phyloP scores from a whole-genome alignment of 2,329 filamentous ascomycete genomes.

The Ciborinia camelliae region DNA sequence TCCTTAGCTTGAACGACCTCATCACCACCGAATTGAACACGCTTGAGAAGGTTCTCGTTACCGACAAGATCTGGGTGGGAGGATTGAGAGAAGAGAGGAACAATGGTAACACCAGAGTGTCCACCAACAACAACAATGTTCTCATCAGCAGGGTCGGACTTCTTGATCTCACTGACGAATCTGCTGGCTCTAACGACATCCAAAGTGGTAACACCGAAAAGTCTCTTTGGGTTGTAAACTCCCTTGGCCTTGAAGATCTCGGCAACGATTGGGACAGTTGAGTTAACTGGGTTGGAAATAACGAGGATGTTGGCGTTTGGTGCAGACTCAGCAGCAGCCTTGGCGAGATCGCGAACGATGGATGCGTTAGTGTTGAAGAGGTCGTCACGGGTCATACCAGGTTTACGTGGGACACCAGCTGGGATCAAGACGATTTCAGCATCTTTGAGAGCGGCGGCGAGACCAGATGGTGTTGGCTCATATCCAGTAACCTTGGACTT shows the following conservation, averaged over 20 bases:
- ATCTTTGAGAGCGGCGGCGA: constrained; percentile 84
- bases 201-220: constrained; percentile 98
- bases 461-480: constrained; percentile 80
- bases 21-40: constrained; percentile 98
- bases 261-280: constrained; percentile 93
- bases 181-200: constrained; percentile 98
- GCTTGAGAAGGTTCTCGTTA: constrained; percentile 71
- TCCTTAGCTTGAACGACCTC: constrained; percentile 99
- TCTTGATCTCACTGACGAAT: constrained; percentile 90
- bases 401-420: constrained; percentile 98
- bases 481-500: constrained; percentile 83
- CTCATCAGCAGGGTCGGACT: constrained; percentile 85
- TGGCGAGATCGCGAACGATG: constrained; percentile 91
- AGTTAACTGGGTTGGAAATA: constrained; percentile 99
- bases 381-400: constrained; percentile 98
- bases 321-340: constrained; percentile 80
- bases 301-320: constrained; percentile 94
- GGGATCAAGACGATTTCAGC: constrained; percentile 97
- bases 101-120: constrained; percentile 97
- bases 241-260: constrained; percentile 92
- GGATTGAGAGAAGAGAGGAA: constrained; percentile 94
- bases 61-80: constrained; percentile 79
- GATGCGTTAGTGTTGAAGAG: constrained; percentile 99
- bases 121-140: constrained; percentile 95
- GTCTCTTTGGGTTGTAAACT: constrained; percentile 91